Evolutionary conservation across 306 rosid genomes (phyloP), one percentile per base, ranked within the genome.

Genomic region (Lagenaria siceraria): DNA sequence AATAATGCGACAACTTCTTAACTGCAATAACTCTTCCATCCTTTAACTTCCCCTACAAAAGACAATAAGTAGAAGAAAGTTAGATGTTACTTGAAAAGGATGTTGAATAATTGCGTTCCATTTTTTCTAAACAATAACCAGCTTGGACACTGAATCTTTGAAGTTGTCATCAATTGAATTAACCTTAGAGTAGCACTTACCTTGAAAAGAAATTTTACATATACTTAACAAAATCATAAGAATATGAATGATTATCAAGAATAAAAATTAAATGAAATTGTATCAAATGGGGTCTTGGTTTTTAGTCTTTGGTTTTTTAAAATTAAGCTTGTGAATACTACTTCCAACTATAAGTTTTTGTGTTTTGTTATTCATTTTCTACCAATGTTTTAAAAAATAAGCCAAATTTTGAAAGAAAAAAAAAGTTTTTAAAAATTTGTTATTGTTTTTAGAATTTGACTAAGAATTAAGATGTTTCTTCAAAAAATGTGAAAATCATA

Each of bases 21-120:
- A 95, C 98, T 1, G 97, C 98, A 84, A 95, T 82, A 53, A 89
- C 97, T 84, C 93, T 92, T 51, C 97, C 97, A 85, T 92, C 98
- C 73, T 31, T 80, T 86, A 95, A 80, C 83, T 77, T 92, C 73
- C 98, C 98, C 97, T 95, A 31, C 42, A 75, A 77, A 56, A 43
- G 42, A 8, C 36, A 48, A 43, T 18, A 17, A 29, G 22, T 72
- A 48, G 27, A 18, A 29, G 38, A n/a, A 73, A 52, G 27, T 73
- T 27, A 5, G 42, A 48, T 24, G 27, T 6, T 65, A 19, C 6
- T 64, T 35, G 25, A 64, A 62, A 64, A 36, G 22, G 18, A 65
- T 36, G 49, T 36, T 33, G 17, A 36, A 36, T 2, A 19, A 64
- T 35, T 35, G 27, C 48, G 9, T 25, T 64, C 48, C 6, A 36